A percentile compares a stretch with the other conserved stretches of the same genome.
Conservation (phyloP, 2,329 filamentous ascomycete genomes). For the Talaromyces sp. region DNA sequence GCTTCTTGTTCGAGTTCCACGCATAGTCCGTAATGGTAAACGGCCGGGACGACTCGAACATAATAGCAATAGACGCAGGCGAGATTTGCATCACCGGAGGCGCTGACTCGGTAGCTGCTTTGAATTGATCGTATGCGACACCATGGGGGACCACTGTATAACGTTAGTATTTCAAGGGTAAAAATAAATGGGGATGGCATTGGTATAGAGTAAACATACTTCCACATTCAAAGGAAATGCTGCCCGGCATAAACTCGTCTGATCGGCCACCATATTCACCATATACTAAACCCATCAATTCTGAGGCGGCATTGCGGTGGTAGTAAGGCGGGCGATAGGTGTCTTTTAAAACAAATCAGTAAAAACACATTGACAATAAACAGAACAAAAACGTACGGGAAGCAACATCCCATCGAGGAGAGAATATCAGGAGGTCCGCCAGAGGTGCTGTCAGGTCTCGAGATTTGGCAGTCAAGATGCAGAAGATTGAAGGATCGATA, state of each 20-base stretch:
- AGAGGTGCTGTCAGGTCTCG: conserved; percentile 29
- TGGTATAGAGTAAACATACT: conserved; percentile 17
- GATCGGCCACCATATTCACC: conserved; percentile 30
- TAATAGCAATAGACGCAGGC: conserved; percentile 28
- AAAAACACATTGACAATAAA: not conserved
- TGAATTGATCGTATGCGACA: conserved; percentile 31
- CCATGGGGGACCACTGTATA: conserved; percentile 31
- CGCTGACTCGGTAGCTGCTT: conserved; percentile 21
- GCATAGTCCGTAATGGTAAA: conserved; percentile 33
- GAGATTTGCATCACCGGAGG: conserved; percentile 28
- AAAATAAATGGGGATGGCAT: not conserved
- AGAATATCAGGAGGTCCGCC: conserved; percentile 36
- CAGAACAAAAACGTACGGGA: conserved; percentile 21
- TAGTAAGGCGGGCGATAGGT: conserved; percentile 40
- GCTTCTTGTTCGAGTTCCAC: conserved; percentile 33
- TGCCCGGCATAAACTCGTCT: conserved; percentile 29
- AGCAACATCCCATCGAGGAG: conserved; percentile 36
- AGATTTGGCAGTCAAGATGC: conserved; percentile 36
- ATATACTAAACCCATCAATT: conserved; percentile 35
- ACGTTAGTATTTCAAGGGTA: not conserved
- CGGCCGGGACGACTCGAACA: conserved; percentile 30
- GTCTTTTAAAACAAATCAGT: conserved; percentile 15
- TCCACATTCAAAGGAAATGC: conserved; percentile 31
- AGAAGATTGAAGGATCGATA: conserved; percentile 38
- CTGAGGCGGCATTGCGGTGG: conserved; percentile 37